phyloP scores from a whole-genome alignment of 257 asterid genomes.

The Prunella vulgaris region DNA sequence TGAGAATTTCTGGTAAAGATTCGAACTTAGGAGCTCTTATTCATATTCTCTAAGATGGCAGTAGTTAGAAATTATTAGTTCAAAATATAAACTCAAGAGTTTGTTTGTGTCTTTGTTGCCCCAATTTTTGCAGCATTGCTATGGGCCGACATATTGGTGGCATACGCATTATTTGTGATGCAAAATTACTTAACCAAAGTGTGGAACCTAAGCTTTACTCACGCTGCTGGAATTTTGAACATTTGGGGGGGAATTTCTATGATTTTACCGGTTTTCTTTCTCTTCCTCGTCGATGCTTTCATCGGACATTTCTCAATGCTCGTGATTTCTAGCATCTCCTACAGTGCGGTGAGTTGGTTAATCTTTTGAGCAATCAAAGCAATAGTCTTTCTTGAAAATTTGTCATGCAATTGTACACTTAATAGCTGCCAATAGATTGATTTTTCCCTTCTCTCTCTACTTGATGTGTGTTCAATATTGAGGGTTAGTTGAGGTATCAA shows the following conservation, averaged over 20 bases:
- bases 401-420: background rate
- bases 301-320: slow-evolving; percentile 44
- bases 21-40: background rate
- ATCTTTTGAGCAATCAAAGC: background rate
- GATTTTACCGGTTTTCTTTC: slow-evolving; percentile 36
- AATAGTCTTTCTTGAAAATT: background rate
- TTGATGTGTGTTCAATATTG: no score
- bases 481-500: no score
- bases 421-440: background rate
- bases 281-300: slow-evolving; percentile 35
- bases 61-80: background rate
- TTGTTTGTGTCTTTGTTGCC: background rate
- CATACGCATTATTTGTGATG: slow-evolving; percentile 48
- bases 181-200: slow-evolving; percentile 56
- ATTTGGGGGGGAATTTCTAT: slow-evolving; percentile 41
- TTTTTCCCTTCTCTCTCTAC: background rate
- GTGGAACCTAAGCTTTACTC: slow-evolving; percentile 57
- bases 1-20: slow-evolving; percentile 34
- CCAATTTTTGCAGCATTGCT: slow-evolving; percentile 31
- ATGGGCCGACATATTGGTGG: slow-evolving; percentile 40
- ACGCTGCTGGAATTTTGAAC: slow-evolving; percentile 60
- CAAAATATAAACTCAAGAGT: no score
- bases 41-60: background rate
- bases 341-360: slow-evolving; percentile 25
- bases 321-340: slow-evolving; percentile 43